Evolutionary conservation across 768 basidiomycete genomes (phyloP).

Genomic region (Pleurotus platypus): DNA sequence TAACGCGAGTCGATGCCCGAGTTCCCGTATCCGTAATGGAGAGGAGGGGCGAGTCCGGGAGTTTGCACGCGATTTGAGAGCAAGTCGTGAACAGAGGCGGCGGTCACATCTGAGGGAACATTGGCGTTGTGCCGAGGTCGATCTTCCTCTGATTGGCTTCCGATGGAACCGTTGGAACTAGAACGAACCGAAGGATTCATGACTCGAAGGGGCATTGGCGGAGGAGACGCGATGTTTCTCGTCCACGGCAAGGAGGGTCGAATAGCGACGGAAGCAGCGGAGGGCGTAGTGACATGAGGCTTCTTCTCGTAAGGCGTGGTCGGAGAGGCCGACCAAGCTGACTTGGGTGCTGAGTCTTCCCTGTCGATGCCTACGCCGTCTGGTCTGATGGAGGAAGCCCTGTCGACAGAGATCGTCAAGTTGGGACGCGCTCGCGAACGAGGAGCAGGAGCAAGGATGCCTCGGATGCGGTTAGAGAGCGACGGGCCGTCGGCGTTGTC

Average conservation of each 20-base stretch:
- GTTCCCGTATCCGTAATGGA: slow-evolving; percentile 35
- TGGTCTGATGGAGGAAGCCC: slow-evolving; percentile 25
- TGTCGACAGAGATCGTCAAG: slow-evolving; percentile 42
- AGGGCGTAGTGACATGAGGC: slow-evolving; percentile 27
- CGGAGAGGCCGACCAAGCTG: slow-evolving; percentile 20
- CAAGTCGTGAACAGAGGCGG: background rate
- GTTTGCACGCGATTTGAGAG: background rate
- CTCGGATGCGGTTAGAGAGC: slow-evolving; percentile 1
- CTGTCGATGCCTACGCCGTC: slow-evolving; percentile 18
- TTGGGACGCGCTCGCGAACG: slow-evolving; percentile 23
- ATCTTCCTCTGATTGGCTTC: background rate
- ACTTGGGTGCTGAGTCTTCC: slow-evolving; percentile 23
- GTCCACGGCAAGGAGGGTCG: slow-evolving; percentile 26
- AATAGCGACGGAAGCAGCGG: slow-evolving; percentile 14
- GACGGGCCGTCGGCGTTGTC: slow-evolving; percentile 11
- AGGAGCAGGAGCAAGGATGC: slow-evolving; percentile 18
- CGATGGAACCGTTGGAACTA: background rate
- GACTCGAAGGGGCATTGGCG: slow-evolving; percentile 25
- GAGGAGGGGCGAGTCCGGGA: slow-evolving; percentile 31
- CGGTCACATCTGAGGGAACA: slow-evolving; percentile 2
- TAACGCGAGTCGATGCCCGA: slow-evolving; percentile 2
- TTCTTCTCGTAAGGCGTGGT: slow-evolving; percentile 29
- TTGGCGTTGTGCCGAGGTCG: slow-evolving; percentile 6
- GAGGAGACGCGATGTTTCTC: slow-evolving; percentile 17
- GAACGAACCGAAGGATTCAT: slow-evolving; percentile 2